These are phyloP conservation scores for Pinus taeda DNA, from an alignment of 75 land plant genomes.

Conservation along the genomic window DNA sequence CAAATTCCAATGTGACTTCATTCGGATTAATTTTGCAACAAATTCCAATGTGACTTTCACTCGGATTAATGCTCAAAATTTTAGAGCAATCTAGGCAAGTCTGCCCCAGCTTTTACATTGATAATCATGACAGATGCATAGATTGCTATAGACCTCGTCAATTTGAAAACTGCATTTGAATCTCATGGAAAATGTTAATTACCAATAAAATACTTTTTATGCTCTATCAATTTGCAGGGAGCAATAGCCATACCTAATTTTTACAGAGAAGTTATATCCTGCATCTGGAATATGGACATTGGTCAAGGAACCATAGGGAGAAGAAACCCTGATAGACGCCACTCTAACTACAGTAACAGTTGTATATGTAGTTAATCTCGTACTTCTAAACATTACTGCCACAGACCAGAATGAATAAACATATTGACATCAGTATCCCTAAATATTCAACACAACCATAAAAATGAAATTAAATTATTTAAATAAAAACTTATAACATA, in stretches of 20 bases:
- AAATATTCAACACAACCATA: background rate
- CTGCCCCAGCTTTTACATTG: no score
- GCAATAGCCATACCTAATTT: constrained; percentile 46
- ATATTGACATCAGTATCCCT: background rate
- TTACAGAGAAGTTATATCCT: constrained; percentile 75
- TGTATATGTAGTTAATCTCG: constrained; percentile 64
- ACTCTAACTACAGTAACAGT: constrained; percentile 50
- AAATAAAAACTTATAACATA: background rate
- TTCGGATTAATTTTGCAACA: no score
- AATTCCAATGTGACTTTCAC: no score
- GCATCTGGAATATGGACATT: constrained; percentile 65
- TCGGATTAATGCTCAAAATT: no score
- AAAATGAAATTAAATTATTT: background rate
- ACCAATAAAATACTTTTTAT: no score
- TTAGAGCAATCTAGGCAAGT: no score
- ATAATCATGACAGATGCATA: no score
- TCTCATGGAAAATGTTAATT: no score
- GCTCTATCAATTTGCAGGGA: background rate
- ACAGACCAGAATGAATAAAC: background rate
- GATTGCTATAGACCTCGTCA: no score
- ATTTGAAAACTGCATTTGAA: no score
- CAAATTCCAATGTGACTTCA: no score
- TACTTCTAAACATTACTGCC: constrained; percentile 61
- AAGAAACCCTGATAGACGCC: constrained; percentile 40
- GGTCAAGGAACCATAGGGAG: constrained; percentile 57